These are phyloP conservation scores for Xylaria nigripes DNA, from an alignment of 495 filamentous ascomycete genomes.

Conservation along the genomic window DNA sequence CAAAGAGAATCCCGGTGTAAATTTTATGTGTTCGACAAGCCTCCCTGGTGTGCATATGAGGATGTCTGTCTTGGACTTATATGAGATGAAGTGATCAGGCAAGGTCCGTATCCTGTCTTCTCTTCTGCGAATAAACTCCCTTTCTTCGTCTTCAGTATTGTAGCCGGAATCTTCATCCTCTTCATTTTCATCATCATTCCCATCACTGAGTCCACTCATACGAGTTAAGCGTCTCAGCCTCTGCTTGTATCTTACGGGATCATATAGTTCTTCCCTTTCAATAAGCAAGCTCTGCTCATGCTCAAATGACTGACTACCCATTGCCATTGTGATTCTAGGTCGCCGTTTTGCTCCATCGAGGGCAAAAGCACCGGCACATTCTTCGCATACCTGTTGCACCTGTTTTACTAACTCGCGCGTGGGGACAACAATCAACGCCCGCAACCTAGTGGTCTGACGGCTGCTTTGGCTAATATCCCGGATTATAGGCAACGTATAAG, in stretches of 20 bases:
- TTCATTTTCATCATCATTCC: conserved; percentile 8
- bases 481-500: conserved; percentile 81
- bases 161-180: conserved; percentile 17
- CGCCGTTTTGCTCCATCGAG: conserved; percentile 44
- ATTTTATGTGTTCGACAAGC: conserved; percentile 80
- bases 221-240: conserved; percentile 12
- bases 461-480: conserved; percentile 54
- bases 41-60: conserved; percentile 89
- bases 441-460: conserved; percentile 48
- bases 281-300: conserved; percentile 66
- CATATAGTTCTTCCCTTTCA: conserved; percentile 44
- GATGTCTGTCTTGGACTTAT: conserved; percentile 69
- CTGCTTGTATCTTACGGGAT: conserved; percentile 26
- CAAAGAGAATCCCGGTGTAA: conserved; percentile 71
- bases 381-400: conserved; percentile 61
- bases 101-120: conserved; percentile 31
- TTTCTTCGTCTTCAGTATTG: conserved; percentile 25
- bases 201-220: neutral
- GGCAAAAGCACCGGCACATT: conserved; percentile 47
- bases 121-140: conserved; percentile 18
- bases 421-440: conserved; percentile 76
- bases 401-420: conserved; percentile 86
- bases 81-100: conserved; percentile 53
- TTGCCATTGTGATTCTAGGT: conserved; percentile 69
- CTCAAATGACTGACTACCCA: conserved; percentile 68